Evolutionary conservation across 2,329 filamentous ascomycete genomes (phyloP).

Genomic region (Sordariomycetes sp.): DNA sequence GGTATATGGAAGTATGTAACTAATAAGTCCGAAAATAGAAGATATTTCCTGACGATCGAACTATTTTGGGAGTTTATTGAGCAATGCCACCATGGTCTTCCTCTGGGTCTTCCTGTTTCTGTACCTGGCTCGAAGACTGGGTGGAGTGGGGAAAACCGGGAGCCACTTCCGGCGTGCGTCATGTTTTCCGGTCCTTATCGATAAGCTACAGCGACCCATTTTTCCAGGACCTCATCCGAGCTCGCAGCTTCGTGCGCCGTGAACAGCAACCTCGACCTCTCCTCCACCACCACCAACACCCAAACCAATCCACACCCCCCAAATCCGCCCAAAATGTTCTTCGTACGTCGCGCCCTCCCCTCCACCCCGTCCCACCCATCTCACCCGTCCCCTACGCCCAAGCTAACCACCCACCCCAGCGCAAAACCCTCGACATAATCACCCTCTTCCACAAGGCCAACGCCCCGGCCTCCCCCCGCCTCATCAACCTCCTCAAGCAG

Average conservation of each 20-base stretch:
- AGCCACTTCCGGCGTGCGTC: no score
- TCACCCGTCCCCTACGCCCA: neutral
- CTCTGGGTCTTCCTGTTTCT: no score
- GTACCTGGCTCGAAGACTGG: no score
- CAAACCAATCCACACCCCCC: conserved; percentile 11
- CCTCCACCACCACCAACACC: neutral
- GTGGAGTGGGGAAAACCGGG: no score
- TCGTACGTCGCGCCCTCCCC: conserved; percentile 22
- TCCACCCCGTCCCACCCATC: neutral
- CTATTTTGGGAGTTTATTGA: no score
- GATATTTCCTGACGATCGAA: no score
- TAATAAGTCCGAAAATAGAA: no score
- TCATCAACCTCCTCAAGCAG: conserved; percentile 70
- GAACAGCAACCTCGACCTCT: neutral
- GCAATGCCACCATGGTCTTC: no score
- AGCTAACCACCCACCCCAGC: conserved; percentile 29
- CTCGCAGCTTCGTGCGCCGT: neutral
- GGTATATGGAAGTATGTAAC: no score
- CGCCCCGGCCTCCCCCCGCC: conserved; percentile 60
- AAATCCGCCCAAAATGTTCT: conserved; percentile 28
- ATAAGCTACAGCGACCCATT: neutral
- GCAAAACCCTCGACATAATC: conserved; percentile 78
- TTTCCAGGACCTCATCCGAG: neutral
- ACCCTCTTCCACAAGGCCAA: conserved; percentile 90
- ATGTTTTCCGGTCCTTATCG: neutral